These are phyloP conservation scores for Cinnamomum micranthum DNA, from an alignment of 164 flowering plant species.

Conservation along the genomic window DNA sequence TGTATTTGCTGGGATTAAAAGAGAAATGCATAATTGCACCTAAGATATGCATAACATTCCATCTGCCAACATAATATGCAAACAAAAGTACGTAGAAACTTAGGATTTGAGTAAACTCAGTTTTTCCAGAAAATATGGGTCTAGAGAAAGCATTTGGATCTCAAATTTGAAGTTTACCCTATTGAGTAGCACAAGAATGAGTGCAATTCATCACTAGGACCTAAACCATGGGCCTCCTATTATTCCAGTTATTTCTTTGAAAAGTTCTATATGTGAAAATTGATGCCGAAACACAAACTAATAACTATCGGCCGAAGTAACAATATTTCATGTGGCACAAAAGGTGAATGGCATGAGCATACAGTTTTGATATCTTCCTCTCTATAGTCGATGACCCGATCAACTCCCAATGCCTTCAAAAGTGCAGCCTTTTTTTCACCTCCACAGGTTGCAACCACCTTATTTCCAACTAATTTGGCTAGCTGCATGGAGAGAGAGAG, in stretches of 20 bases:
- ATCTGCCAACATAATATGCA: background rate
- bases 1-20: too few species aligned
- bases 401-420: conserved; percentile 80
- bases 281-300: background rate
- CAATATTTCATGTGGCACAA: background rate
- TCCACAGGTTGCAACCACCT: conserved; percentile 97
- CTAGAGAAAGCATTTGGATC: background rate
- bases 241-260: background rate
- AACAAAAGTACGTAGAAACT: background rate
- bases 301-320: background rate
- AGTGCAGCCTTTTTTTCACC: conserved; percentile 77
- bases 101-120: too few species aligned
- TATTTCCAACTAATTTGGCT: conserved; percentile 91
- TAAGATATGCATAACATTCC: background rate
- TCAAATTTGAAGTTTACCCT: background rate
- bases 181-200: background rate
- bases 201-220: background rate
- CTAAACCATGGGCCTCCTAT: background rate
- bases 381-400: conserved; percentile 89
- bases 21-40: background rate
- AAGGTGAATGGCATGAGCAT: conserved; percentile 15
- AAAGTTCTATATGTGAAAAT: background rate
- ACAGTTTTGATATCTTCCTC: conserved; percentile 79
- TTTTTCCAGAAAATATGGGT: background rate
- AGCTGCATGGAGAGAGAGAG: conserved; percentile 37